Base-by-base conservation (phyloP, 2,329 filamentous ascomycete species). In the Calonectria honghensis region DNA sequence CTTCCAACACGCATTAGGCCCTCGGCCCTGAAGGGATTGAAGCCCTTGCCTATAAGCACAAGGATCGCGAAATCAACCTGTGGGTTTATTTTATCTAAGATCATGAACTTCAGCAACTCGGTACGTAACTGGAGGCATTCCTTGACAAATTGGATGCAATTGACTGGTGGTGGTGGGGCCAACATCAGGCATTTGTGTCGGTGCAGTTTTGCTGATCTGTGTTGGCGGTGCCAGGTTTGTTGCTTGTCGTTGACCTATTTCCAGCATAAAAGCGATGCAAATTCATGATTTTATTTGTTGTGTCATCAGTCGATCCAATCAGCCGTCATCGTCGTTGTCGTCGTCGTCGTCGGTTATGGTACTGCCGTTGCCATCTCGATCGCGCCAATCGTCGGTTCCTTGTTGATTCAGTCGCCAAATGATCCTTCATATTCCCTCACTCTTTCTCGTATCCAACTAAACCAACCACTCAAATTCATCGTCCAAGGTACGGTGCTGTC, bases 111-210 rank as follows among this genome's bases (percentile, higher is more conserved):
- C 57, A 63, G 35, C 35, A 29, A 41, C 57, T 24, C 35, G 24
- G 57, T 63, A 63, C 57, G 57, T 63, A 63, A 63, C 35, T 29
- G 14, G 24, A 5, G n/a, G 24, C 35, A 63, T 63, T 63, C 57
- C 35, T 63, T 63, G 57, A 63, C 57, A 63, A 63, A 63, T 63
- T 41, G 35, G n/a, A 41, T 63, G 57, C 37, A 63, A 63, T 63
- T 41, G 35, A 63, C 57, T 41, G 57, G 57, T 20, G 57, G n/a
- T 63, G 57, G 57, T 63, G 57, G 57, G 57, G 29, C 57, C 57
- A 13, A 41, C 57, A 63, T 63, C 57, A 63, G 57, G 57, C 57
- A 63, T 63, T 63, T 63, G 57, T 41, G 57, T 63, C 37, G 9
- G 16, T 27, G 24, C 35, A 41, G 57, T 63, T 37, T 63, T 41